Percentiles rank a stretch among this genome's conserved stretches.
Evolutionary conservation across 345 rosid genomes (phyloP).

Genomic region (Salix arbutifolia): DNA sequence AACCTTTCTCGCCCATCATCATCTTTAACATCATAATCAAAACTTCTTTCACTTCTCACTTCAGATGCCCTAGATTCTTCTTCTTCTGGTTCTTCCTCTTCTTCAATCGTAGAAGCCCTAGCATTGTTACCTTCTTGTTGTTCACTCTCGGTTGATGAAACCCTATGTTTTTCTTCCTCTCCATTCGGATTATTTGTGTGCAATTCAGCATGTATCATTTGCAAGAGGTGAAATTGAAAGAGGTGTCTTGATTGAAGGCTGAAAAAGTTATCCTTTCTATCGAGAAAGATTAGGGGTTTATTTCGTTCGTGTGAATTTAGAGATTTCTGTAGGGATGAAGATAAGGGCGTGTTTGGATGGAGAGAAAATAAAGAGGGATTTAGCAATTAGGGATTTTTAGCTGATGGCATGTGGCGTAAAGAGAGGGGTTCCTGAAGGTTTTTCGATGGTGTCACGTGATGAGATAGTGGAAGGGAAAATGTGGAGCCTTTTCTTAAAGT

Average conservation of each 20-base stretch:
- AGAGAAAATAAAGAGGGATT: constrained; percentile 6
- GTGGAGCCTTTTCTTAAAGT: neutral
- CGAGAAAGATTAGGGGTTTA: neutral
- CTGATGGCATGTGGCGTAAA: neutral
- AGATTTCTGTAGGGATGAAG: neutral
- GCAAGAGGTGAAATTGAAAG: neutral
- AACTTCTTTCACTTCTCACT: neutral
- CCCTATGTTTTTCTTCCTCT: neutral
- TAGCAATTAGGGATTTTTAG: neutral
- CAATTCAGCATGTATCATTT: neutral
- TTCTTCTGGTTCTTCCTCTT: neutral
- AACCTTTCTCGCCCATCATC: constrained; percentile 1
- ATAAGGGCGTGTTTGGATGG: constrained; percentile 18
- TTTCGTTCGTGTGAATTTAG: neutral
- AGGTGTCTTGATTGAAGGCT: neutral
- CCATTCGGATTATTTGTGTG: neutral
- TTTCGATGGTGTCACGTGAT: neutral
- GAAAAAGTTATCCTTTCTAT: neutral
- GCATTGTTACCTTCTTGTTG: neutral
- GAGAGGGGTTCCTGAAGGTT: neutral
- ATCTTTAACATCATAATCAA: neutral
- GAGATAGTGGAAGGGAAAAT: neutral
- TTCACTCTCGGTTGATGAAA: neutral
- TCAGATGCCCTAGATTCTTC: neutral
- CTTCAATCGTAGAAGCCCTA: neutral